Evolutionary conservation across 169 alveolate genomes (phyloP).

Genomic region (Plasmodium chabaudi): DNA sequence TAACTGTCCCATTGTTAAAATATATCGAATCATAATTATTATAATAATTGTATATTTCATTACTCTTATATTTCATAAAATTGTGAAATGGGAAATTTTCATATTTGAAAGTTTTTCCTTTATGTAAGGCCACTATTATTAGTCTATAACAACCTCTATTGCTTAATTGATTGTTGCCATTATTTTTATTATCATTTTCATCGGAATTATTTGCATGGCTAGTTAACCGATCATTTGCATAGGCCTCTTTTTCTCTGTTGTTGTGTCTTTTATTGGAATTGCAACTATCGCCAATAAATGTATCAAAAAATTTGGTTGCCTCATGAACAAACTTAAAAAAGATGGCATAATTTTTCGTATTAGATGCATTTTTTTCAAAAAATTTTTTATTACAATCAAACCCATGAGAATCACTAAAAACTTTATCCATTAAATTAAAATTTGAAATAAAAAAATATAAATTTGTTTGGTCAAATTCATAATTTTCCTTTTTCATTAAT

Average conservation of each 20-base stretch:
- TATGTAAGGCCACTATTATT: constrained; percentile 63
- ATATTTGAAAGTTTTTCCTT: constrained; percentile 54
- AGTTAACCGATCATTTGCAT: neutral
- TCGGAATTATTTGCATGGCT: neutral
- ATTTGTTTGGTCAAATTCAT: constrained; percentile 51
- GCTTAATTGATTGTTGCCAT: too few species aligned
- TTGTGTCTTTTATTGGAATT: neutral
- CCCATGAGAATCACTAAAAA: constrained; percentile 69
- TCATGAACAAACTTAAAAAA: constrained; percentile 52
- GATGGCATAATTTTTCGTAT: constrained; percentile 41
- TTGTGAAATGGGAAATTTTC: constrained; percentile 23
- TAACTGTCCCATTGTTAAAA: constrained; percentile 31
- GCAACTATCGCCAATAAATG: constrained; percentile 7
- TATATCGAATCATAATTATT: constrained; percentile 57
- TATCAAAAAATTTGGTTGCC: constrained; percentile 56
- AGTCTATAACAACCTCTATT: constrained; percentile 18
- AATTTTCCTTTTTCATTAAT: constrained; percentile 42
- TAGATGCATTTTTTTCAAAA: constrained; percentile 25
- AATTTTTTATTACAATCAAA: constrained; percentile 48
- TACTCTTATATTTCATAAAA: constrained; percentile 17
- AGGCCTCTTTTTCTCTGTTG: neutral
- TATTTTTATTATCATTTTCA: neutral
- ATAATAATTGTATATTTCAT: constrained; percentile 37
- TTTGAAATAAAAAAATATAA: constrained; percentile 45
- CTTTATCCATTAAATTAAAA: constrained; percentile 55